phyloP scores from a whole-genome alignment of 1,284 basidiomycete genomes.

The Hymenochaete sp. region DNA sequence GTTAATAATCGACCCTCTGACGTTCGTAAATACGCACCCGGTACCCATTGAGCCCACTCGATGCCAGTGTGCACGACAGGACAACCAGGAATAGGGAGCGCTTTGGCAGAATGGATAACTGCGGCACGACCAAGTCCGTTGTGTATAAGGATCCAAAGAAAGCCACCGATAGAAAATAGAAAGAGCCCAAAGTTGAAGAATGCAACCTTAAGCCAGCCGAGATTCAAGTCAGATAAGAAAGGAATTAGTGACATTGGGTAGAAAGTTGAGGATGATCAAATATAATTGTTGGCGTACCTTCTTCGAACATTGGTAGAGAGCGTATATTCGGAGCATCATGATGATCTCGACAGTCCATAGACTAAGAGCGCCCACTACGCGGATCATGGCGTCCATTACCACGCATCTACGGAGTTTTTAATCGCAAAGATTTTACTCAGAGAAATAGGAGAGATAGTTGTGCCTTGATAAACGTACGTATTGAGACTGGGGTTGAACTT shows the following conservation, averaged over 20 bases:
- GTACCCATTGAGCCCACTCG: slow-evolving; percentile 39
- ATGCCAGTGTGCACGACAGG: slow-evolving; percentile 36
- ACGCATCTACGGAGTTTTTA: slow-evolving; percentile 25
- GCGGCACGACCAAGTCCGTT: slow-evolving; percentile 28
- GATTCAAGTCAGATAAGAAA: neutral
- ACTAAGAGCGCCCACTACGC: slow-evolving; percentile 32
- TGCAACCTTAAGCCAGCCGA: slow-evolving; percentile 20
- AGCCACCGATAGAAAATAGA: slow-evolving; percentile 30
- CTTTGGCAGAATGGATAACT: slow-evolving; percentile 28
- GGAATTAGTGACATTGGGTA: neutral
- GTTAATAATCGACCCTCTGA: slow-evolving; percentile 28
- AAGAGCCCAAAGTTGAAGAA: slow-evolving; percentile 32
- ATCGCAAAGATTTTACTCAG: neutral
- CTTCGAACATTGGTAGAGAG: slow-evolving; percentile 31
- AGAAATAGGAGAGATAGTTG: neutral
- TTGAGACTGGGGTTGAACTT: slow-evolving; percentile 8
- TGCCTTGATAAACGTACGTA: slow-evolving; percentile 9
- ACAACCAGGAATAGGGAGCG: slow-evolving; percentile 35
- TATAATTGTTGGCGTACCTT: slow-evolving; percentile 21
- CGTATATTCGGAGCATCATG: slow-evolving; percentile 35
- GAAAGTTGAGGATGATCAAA: neutral
- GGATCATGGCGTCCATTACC: slow-evolving; percentile 30
- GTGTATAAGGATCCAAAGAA: slow-evolving; percentile 31
- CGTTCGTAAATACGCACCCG: slow-evolving; percentile 18
- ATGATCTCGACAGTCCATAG: slow-evolving; percentile 36